Percentiles rank a stretch among this genome's conserved stretches.
Conservation (phyloP, 176 grass and related monocot genomes). For the Oryza australiensis region DNA sequence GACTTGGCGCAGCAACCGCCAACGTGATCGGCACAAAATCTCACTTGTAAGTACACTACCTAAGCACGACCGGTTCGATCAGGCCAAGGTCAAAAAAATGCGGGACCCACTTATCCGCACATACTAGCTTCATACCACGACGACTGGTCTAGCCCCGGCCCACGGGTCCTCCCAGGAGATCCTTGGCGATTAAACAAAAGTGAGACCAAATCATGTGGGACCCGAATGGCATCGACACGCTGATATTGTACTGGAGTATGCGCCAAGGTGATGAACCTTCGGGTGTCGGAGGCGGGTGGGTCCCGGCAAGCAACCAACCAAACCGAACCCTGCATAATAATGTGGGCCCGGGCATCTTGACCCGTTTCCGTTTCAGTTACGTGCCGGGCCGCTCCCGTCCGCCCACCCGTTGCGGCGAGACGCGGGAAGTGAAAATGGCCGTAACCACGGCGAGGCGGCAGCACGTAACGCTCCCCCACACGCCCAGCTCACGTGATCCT, state of each 20-base stretch:
- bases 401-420: conserved; percentile 34
- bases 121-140: background rate
- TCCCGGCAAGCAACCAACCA: background rate
- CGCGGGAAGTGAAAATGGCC: conserved; percentile 11
- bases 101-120: background rate
- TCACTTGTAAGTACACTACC: background rate
- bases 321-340: background rate
- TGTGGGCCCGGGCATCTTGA: background rate
- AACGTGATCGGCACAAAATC: conserved; percentile 10
- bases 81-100: background rate
- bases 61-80: conserved; percentile 6
- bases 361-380: background rate
- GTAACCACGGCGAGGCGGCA: background rate
- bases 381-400: background rate
- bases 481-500: conserved; percentile 42
- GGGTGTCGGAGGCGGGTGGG: conserved; percentile 11
- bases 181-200: background rate
- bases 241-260: too few species aligned
- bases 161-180: too few species aligned
- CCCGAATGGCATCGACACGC: background rate
- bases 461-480: conserved; percentile 34
- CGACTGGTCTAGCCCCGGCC: background rate
- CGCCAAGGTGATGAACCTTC: background rate
- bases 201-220: background rate
- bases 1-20: background rate